Evolutionary conservation across 805 yeast species (phyloP), one percentile per base, ranked within the genome.

Genomic region (Lachancea sp.): DNA sequence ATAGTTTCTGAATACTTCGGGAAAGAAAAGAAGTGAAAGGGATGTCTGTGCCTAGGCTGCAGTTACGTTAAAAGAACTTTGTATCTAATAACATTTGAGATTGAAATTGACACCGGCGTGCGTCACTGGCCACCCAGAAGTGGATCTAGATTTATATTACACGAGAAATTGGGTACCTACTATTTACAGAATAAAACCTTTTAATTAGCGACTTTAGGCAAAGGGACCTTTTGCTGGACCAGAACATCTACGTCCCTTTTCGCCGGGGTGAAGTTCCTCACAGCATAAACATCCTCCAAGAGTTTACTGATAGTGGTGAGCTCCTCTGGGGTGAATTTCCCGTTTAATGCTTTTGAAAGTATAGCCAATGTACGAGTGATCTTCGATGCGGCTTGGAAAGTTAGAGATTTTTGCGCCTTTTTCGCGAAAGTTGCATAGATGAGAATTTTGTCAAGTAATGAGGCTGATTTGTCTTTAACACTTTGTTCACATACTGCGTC

Each of bases 1-100:
- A 57, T 75, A 31, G 75, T 83, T 78, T 70, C 74, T 48, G 70
- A 77, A 56, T 94, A 94, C 12, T 68, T 84, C 36, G 38, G 37
- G 12, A 24, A 23, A 16, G 39, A 34, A 7, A 28, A 42, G 40
- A 33, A 42, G 29, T 37, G 30, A 39, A 21, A 12, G 16, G 4
- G 4, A 15, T 13, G n/a, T n/a, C n/a, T n/a, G n/a, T n/a, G n/a
- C n/a, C n/a, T n/a, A n/a, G n/a, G n/a, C n/a, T n/a, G n/a, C n/a
- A n/a, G n/a, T n/a, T n/a, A n/a, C n/a, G n/a, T n/a, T n/a, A n/a
- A n/a, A n/a, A n/a, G n/a, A n/a, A n/a, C n/a, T n/a, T n/a, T n/a
- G n/a, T n/a, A n/a, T n/a, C n/a, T n/a, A n/a, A n/a, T n/a, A n/a
- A n/a, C n/a, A n/a, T n/a, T n/a, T n/a, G n/a, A n/a, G n/a, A n/a